Evolutionary conservation across 2,329 filamentous ascomycete genomes (phyloP).

Genomic region (Dendryphion nanum): DNA sequence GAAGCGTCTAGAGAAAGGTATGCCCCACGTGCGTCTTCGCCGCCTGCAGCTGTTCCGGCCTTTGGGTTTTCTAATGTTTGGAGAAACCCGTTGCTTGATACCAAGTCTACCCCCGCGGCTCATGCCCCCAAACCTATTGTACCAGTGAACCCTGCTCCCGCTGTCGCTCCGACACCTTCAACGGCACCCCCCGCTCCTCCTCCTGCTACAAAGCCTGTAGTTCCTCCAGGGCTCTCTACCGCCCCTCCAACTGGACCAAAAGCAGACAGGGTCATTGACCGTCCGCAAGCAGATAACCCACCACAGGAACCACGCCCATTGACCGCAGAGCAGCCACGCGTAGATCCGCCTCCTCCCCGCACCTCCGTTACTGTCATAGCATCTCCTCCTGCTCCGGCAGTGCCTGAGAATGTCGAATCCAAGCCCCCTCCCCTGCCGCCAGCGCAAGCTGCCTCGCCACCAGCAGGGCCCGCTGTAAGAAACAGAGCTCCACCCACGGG

Average conservation of each 20-base stretch:
- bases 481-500: conserved; percentile 30
- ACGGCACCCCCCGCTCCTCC: conserved; percentile 15
- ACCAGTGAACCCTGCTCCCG: conserved; percentile 13
- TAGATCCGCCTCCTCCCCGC: conserved; percentile 19
- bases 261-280: conserved; percentile 34
- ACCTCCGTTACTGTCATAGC: conserved; percentile 13
- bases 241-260: conserved; percentile 43
- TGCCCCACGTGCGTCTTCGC: conserved; percentile 49
- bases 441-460: conserved; percentile 24
- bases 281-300: conserved; percentile 18
- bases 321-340: conserved; percentile 16
- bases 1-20: conserved; percentile 48
- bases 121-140: conserved; percentile 29
- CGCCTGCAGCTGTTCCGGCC: conserved; percentile 57
- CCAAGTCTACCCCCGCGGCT: conserved; percentile 23
- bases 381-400: conserved; percentile 6
- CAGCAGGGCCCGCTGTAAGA: conserved; percentile 27
- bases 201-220: conserved; percentile 10
- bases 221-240: conserved; percentile 26
- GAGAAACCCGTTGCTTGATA: conserved; percentile 39
- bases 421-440: conserved; percentile 3
- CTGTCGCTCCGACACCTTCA: conserved; percentile 17
- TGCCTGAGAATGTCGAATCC: conserved; percentile 2
- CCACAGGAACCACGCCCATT: conserved; percentile 18
- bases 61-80: conserved; percentile 51